Percentiles rank a stretch among this genome's conserved stretches.
These are phyloP conservation scores for Umbelopsis sp. DNA, from an alignment of 371 early-diverging fungal species.

Conservation along the genomic window DNA sequence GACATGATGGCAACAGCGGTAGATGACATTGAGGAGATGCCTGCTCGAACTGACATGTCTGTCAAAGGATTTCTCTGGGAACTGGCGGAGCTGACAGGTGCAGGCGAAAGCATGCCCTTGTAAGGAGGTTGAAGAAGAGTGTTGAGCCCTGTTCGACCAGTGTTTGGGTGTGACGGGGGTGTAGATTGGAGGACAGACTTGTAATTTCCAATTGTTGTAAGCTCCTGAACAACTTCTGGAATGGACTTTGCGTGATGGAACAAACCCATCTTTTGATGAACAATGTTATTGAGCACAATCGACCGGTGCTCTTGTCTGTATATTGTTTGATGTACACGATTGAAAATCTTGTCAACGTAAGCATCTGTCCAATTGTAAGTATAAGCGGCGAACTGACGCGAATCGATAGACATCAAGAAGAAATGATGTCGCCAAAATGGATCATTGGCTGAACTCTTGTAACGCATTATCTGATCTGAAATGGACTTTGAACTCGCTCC, in stretches of 20 bases:
- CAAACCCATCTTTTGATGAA: conserved; percentile 75
- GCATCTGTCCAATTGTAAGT: conserved; percentile 76
- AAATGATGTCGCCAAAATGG: conserved; percentile 49
- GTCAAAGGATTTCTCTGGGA: background rate
- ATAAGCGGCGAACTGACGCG: conserved; percentile 59
- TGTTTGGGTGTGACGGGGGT: background rate
- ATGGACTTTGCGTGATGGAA: conserved; percentile 61
- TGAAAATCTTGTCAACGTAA: conserved; percentile 61
- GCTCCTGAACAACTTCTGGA: background rate
- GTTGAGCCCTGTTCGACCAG: background rate
- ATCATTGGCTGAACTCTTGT: background rate
- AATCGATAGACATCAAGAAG: conserved; percentile 62
- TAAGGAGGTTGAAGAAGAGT: background rate
- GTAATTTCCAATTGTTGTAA: background rate
- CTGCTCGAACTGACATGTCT: background rate
- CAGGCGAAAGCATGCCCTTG: background rate
- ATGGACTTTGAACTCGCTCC: background rate
- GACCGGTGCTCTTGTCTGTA: conserved; percentile 60
- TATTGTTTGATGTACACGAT: conserved; percentile 34
- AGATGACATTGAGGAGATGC: background rate
- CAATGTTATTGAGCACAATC: conserved; percentile 57
- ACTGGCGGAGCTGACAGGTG: background rate
- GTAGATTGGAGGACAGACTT: background rate
- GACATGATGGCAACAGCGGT: background rate
- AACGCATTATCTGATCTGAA: background rate